Conservation (phyloP, 1,284 basidiomycete genomes). For the Anthracocystis panici-leucophaei region DNA sequence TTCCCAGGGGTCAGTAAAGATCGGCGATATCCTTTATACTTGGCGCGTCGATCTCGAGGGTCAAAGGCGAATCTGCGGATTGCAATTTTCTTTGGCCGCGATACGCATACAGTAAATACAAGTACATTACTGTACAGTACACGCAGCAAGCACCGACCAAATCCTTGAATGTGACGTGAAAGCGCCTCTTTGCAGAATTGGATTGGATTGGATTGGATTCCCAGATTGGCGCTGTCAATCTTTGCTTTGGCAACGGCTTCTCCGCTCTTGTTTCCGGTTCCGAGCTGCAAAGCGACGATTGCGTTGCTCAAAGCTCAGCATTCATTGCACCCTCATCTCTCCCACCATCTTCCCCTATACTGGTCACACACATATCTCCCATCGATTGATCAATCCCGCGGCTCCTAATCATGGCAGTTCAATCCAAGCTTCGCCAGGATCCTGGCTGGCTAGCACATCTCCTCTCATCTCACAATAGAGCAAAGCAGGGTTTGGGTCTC, state of each 20-base stretch:
- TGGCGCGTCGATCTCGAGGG: neutral
- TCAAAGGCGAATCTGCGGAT: neutral
- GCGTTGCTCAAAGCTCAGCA: neutral
- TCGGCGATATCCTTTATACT: neutral
- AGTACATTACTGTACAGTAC: no score
- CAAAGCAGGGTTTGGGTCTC: slow-evolving; percentile 32
- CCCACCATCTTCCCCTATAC: neutral
- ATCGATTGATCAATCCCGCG: neutral
- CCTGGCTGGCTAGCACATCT: slow-evolving; percentile 34
- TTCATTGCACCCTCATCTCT: neutral
- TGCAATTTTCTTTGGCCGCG: neutral
- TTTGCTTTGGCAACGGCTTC: no score
- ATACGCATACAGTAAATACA: no score
- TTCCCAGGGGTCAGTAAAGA: rapidly evolving
- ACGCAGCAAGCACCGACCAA: neutral
- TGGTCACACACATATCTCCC: neutral
- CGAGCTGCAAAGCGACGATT: no score
- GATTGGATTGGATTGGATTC: no score
- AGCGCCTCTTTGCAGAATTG: slow-evolving; percentile 8
- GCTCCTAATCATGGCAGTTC: slow-evolving; percentile 32
- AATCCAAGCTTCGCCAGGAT: slow-evolving; percentile 46
- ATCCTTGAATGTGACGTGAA: slow-evolving; percentile 6
- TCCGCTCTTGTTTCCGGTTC: no score
- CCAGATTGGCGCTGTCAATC: neutral
- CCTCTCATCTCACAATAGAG: slow-evolving; percentile 25